These are phyloP conservation scores for Ambrosia hybrid DNA, from an alignment of 140 eudicot species.

Conservation along the genomic window DNA sequence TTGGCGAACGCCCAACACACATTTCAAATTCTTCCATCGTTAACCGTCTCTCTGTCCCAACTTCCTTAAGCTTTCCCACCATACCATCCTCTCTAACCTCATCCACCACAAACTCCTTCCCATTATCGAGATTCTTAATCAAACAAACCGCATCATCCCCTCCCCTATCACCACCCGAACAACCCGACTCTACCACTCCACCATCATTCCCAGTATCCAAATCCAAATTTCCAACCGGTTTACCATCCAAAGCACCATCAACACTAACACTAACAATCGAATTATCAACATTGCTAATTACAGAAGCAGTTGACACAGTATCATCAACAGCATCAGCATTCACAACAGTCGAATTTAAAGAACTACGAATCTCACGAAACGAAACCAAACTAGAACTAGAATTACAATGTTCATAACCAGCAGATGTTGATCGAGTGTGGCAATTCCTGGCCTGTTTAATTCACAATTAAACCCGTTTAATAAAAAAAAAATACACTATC, in stretches of 20 bases:
- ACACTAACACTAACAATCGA: conserved; percentile 13
- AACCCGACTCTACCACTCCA: conserved; percentile 26
- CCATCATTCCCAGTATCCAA: conserved; percentile 20
- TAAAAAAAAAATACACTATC: too few relatives aligned
- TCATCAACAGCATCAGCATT: conserved; percentile 1
- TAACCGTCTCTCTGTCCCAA: conserved; percentile 75
- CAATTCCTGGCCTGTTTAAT: background rate
- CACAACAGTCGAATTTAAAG: conserved; percentile 33
- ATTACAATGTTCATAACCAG: conserved; percentile 28
- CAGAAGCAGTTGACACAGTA: conserved; percentile 18
- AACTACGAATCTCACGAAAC: conserved; percentile 28
- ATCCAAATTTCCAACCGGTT: conserved; percentile 22
- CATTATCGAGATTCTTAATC: conserved; percentile 74
- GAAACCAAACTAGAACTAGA: conserved; percentile 34
- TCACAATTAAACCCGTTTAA: too few relatives aligned
- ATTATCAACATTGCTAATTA: conserved; percentile 30
- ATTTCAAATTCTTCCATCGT: conserved; percentile 86
- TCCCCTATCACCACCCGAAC: conserved; percentile 18
- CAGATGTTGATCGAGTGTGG: conserved; percentile 51
- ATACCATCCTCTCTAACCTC: conserved; percentile 80
- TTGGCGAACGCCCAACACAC: conserved; percentile 85
- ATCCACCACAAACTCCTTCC: conserved; percentile 87
- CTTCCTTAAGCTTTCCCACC: conserved; percentile 74
- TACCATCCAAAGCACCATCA: conserved; percentile 1
- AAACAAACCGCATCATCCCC: conserved; percentile 42